Evolutionary conservation across 2,329 filamentous ascomycete genomes (phyloP).

Genomic region (Colletotrichum sp.): DNA sequence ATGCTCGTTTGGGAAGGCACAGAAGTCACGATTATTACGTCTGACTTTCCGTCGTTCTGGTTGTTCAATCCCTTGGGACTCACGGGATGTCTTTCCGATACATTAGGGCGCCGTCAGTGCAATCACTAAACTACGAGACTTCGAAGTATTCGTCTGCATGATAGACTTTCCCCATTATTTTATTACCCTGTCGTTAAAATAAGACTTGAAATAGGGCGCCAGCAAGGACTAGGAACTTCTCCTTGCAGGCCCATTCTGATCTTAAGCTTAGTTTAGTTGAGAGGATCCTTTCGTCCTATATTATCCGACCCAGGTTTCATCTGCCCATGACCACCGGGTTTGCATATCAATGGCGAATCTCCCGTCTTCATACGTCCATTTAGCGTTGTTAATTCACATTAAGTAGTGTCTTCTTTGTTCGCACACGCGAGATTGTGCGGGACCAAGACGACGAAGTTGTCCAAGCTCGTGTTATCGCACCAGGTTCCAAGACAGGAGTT

Average conservation of each 20-base stretch:
- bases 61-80: not conserved
- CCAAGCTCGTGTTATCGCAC: not conserved
- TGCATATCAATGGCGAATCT: no score
- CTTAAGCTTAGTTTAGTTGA: not conserved
- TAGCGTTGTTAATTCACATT: no score
- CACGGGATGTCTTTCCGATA: not conserved
- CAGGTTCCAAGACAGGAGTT: not conserved
- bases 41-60: not conserved
- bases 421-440: no score
- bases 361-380: no score
- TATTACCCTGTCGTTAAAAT: rapidly evolving
- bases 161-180: not conserved
- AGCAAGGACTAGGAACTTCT: not conserved
- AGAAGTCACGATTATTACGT: not conserved
- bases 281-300: not conserved
- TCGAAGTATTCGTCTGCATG: rapidly evolving
- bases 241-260: not conserved
- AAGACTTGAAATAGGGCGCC: not conserved
- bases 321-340: no score
- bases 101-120: not conserved
- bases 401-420: no score
- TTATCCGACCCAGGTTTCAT: not conserved
- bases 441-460: no score
- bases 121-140: not conserved
- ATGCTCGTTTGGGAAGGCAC: not conserved